Percentiles rank a stretch among this genome's conserved stretches.
Evolutionary conservation across 768 basidiomycete genomes (phyloP).

Genomic region (Termitomyces sp.): DNA sequence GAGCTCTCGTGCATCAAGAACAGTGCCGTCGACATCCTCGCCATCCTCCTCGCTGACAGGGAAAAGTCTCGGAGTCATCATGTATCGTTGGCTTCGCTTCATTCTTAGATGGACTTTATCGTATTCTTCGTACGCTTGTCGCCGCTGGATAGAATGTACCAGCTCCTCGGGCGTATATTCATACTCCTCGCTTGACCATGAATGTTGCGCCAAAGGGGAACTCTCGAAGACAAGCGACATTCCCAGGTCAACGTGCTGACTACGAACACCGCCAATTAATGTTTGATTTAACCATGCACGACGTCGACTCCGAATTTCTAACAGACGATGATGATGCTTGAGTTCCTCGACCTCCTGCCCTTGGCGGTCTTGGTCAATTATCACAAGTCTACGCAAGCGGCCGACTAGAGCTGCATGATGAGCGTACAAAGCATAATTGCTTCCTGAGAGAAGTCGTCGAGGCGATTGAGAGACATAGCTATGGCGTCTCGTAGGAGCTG

Average conservation of each 20-base stretch:
- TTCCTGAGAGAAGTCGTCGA: constrained; percentile 23
- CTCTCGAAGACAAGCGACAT: constrained; percentile 45
- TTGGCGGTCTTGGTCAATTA: constrained; percentile 36
- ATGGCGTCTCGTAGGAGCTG: constrained; percentile 14
- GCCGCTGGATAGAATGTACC: background rate
- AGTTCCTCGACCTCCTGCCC: constrained; percentile 33
- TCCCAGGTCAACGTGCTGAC: constrained; percentile 27
- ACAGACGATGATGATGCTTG: constrained; percentile 33
- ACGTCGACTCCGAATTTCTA: constrained; percentile 56
- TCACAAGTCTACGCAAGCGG: constrained; percentile 35
- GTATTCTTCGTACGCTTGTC: constrained; percentile 14
- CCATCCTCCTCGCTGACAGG: constrained; percentile 34
- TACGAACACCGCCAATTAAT: constrained; percentile 20
- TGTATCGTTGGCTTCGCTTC: constrained; percentile 10
- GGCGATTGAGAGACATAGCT: constrained; percentile 18
- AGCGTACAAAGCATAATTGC: constrained; percentile 29
- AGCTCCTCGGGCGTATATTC: constrained; percentile 13
- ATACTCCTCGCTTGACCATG: constrained; percentile 34
- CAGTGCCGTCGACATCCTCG: constrained; percentile 18
- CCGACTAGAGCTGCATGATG: constrained; percentile 25
- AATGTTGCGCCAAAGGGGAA: constrained; percentile 41
- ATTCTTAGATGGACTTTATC: constrained; percentile 9
- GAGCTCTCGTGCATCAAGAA: constrained; percentile 22
- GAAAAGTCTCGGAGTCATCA: constrained; percentile 24
- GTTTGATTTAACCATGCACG: constrained; percentile 63